Percentiles rank a stretch among this genome's conserved stretches.
Evolutionary conservation across 768 basidiomycete species (phyloP).

Genomic region (Sistotremastrum niveocremeum): DNA sequence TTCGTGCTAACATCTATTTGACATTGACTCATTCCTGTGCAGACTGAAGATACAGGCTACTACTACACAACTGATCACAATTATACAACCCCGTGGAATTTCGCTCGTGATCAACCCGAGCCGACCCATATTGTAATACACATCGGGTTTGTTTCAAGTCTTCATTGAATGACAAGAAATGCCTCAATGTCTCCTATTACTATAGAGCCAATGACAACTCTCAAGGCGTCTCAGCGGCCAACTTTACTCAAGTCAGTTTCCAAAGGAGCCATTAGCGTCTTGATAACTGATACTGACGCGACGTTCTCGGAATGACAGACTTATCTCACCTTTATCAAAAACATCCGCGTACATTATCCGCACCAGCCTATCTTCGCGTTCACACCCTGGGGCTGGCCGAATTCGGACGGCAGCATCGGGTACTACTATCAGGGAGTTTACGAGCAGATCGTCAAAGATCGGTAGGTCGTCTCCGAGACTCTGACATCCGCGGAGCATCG

Average conservation of each 20-base stretch:
- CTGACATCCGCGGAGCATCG: background rate
- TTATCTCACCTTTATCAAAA: constrained; percentile 32
- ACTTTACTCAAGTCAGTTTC: constrained; percentile 27
- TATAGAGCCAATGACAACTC: constrained; percentile 41
- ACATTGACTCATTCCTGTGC: background rate
- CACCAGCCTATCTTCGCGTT: constrained; percentile 38
- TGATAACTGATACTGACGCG: background rate
- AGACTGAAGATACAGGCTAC: constrained; percentile 47
- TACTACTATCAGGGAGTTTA: constrained; percentile 37
- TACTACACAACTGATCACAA: constrained; percentile 43
- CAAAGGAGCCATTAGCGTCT: background rate
- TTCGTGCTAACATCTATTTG: background rate
- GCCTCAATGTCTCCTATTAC: background rate
- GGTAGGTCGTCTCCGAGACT: constrained; percentile 13
- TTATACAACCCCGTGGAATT: constrained; percentile 47
- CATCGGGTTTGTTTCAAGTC: constrained; percentile 28
- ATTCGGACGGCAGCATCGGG: constrained; percentile 28
- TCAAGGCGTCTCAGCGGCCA: constrained; percentile 31
- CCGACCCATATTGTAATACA: constrained; percentile 44
- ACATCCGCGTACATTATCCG: constrained; percentile 30
- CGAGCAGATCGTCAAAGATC: constrained; percentile 28
- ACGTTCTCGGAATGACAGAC: constrained; percentile 18
- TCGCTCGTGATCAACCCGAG: constrained; percentile 30
- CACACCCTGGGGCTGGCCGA: constrained; percentile 49
- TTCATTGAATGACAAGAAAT: background rate